These are phyloP conservation scores for Hansenula lynferdii DNA, from an alignment of 1,139 yeast species.

Conservation along the genomic window DNA sequence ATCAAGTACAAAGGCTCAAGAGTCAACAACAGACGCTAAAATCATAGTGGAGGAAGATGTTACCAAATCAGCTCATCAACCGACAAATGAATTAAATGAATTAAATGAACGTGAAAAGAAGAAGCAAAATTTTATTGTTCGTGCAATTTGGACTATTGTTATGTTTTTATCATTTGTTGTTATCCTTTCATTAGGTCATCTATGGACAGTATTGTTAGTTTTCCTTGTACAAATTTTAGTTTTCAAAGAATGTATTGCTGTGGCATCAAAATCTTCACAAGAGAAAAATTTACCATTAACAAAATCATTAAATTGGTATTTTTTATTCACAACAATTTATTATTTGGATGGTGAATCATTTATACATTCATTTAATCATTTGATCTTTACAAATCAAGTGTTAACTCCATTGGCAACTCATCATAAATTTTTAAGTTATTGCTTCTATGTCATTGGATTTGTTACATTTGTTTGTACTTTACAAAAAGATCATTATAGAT, in stretches of 20 bases:
- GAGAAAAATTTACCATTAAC: constrained; percentile 82
- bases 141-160: constrained; percentile 93
- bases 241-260: constrained; percentile 86
- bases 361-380: constrained; percentile 45
- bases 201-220: constrained; percentile 70
- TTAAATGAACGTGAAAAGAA: constrained; percentile 36
- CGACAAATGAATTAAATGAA: neutral
- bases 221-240: constrained; percentile 74
- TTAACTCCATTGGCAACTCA: constrained; percentile 48
- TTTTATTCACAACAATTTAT: constrained; percentile 73
- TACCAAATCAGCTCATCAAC: neutral
- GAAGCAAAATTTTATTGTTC: constrained; percentile 76
- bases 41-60: neutral
- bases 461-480: constrained; percentile 86
- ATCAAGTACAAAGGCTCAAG: too few relatives aligned
- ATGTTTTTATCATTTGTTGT: constrained; percentile 77
- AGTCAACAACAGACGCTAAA: too few relatives aligned
- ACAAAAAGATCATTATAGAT: constrained; percentile 82
- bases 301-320: constrained; percentile 86
- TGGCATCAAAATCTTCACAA: constrained; percentile 79
- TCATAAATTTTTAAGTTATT: constrained; percentile 81
- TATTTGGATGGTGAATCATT: constrained; percentile 86
- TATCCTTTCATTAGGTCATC: constrained; percentile 81
- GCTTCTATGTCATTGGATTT: constrained; percentile 83
- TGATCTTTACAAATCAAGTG: constrained; percentile 36